These are phyloP conservation scores for Adenanthera pavonina DNA, from an alignment of 306 rosid genomes.

Conservation along the genomic window DNA sequence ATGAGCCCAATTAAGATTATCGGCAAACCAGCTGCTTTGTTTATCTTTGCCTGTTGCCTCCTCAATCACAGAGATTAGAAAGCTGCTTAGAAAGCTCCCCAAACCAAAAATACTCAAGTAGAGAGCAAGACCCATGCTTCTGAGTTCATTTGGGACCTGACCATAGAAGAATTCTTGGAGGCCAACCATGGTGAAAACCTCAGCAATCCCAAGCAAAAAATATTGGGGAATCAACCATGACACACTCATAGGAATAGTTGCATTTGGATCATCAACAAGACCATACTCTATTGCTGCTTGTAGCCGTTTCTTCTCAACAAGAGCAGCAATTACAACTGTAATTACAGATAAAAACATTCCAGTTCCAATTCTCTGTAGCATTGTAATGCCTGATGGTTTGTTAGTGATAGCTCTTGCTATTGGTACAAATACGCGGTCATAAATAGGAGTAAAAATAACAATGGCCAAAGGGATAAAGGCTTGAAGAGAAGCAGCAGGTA, in stretches of 20 bases:
- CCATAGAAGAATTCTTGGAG: slow-evolving; percentile 76
- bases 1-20: slow-evolving; percentile 66
- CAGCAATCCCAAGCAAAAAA: slow-evolving; percentile 52
- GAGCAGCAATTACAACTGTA: slow-evolving; percentile 60
- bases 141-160: slow-evolving; percentile 34
- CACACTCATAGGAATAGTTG: slow-evolving; percentile 64
- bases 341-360: slow-evolving; percentile 57
- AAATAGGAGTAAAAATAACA: slow-evolving; percentile 37
- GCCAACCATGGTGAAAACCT: slow-evolving; percentile 66
- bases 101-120: slow-evolving; percentile 60
- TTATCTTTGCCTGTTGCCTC: slow-evolving; percentile 12
- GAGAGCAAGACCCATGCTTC: slow-evolving; percentile 64
- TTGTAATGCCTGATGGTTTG: slow-evolving; percentile 40
- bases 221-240: slow-evolving; percentile 81
- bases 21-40: slow-evolving; percentile 58
- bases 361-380: neutral
- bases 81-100: slow-evolving; percentile 59
- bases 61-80: slow-evolving; percentile 9
- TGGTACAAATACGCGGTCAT: slow-evolving; percentile 66
- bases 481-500: slow-evolving; percentile 76
- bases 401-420: slow-evolving; percentile 55
- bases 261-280: slow-evolving; percentile 59
- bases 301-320: slow-evolving; percentile 61
- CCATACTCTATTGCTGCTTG: slow-evolving; percentile 50
- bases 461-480: slow-evolving; percentile 45